Conservation (phyloP, 768 basidiomycete genomes). For the Butyriboletus loyo region DNA sequence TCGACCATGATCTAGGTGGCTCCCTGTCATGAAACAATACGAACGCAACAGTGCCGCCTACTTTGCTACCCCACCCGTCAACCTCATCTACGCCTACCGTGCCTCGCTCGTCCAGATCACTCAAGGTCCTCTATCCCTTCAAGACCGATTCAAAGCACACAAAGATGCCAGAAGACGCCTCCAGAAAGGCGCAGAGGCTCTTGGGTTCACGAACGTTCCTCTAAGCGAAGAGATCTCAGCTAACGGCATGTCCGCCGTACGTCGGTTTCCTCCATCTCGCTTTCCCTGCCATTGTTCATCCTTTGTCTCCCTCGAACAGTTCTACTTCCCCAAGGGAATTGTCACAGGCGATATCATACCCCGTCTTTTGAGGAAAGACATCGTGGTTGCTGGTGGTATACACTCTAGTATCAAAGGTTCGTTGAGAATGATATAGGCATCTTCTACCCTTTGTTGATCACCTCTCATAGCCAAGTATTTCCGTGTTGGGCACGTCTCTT, state of each 20-base stretch:
- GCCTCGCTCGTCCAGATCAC: constrained; percentile 77
- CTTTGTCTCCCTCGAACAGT: constrained; percentile 30
- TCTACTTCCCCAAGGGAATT: constrained; percentile 85
- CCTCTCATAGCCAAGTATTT: constrained; percentile 71
- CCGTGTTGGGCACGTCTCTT: constrained; percentile 67
- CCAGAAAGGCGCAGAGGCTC: constrained; percentile 57
- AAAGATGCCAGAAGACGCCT: constrained; percentile 62
- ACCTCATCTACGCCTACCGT: constrained; percentile 89
- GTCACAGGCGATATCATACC: constrained; percentile 73
- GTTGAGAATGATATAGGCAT: constrained; percentile 12
- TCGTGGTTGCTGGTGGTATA: constrained; percentile 87
- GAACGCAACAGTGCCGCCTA: constrained; percentile 79
- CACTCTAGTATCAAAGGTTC: constrained; percentile 80
- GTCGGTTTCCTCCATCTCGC: constrained; percentile 8
- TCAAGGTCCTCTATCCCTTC: constrained; percentile 56
- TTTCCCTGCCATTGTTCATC: not conserved
- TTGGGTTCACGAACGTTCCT: constrained; percentile 78
- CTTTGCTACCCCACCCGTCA: constrained; percentile 95
- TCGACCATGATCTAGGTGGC: constrained; percentile 51
- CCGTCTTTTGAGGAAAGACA: constrained; percentile 61
- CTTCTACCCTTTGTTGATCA: constrained; percentile 6
- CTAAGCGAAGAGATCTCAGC: constrained; percentile 61
- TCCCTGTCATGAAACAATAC: constrained; percentile 93
- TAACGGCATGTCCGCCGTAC: constrained; percentile 92
- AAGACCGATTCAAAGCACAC: constrained; percentile 78